Conservation (phyloP, 768 basidiomycete species). For the Coprinopsis strossmayeri region DNA sequence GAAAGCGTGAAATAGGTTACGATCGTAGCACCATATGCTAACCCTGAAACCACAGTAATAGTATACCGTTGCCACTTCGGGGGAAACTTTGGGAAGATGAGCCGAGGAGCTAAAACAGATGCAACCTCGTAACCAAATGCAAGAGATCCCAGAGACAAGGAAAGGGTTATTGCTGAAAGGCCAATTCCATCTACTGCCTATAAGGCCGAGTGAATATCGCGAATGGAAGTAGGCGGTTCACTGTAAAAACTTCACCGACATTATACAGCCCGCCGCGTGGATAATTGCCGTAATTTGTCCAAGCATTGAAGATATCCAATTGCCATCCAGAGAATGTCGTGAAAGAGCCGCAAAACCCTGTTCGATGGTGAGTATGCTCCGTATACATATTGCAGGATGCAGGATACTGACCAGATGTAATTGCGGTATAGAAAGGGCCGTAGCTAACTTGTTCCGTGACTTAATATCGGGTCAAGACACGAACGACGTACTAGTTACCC, state of each 20-base stretch:
- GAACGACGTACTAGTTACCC: conserved; percentile 57
- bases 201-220: not conserved
- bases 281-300: conserved; percentile 59
- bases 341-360: conserved; percentile 93
- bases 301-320: conserved; percentile 78
- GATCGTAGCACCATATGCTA: conserved; percentile 70
- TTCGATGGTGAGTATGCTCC: conserved; percentile 18
- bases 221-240: not conserved
- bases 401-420: conserved; percentile 65
- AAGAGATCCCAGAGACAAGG: conserved; percentile 70
- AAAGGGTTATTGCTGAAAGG: conserved; percentile 73
- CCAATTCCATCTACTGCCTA: conserved; percentile 87
- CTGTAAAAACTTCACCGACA: conserved; percentile 43
- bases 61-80: conserved; percentile 38
- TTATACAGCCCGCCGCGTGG: conserved; percentile 61
- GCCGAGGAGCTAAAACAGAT: conserved; percentile 28
- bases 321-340: conserved; percentile 99
- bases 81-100: conserved; percentile 32
- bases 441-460: conserved; percentile 45
- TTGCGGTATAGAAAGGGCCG: conserved; percentile 79
- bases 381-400: not conserved
- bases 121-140: conserved; percentile 67
- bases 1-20: conserved; percentile 76
- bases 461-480: not conserved
- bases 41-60: conserved; percentile 47